Evolutionary conservation across 1,139 yeast genomes (phyloP), one percentile per base, ranked within the genome.

Genomic region (Suhomyces terraborum): DNA sequence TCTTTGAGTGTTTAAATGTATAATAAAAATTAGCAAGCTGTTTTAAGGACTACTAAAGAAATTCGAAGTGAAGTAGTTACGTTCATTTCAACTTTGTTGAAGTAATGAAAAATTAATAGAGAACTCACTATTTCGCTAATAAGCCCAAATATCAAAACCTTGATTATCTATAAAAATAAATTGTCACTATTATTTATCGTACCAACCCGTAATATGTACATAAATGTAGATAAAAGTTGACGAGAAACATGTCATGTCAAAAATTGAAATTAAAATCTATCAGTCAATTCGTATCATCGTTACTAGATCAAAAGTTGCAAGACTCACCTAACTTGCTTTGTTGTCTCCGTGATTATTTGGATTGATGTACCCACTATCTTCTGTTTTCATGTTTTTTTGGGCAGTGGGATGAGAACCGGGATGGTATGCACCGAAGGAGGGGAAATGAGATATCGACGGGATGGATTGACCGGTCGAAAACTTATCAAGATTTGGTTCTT

Each of bases 1-100:
- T 58, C 72, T 18, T 73, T 73, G 54, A 70, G 63, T 49, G 79
- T 73, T 47, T 69, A 55, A 48, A 23, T 31, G 12, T 31, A 30
- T 30, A 30, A 14, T 31, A 24, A n/a, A n/a, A n/a, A n/a, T n/a
- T n/a, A n/a, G n/a, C n/a, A n/a, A n/a, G n/a, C n/a, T n/a, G n/a
- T n/a, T n/a, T n/a, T n/a, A n/a, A n/a, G n/a, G n/a, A n/a, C n/a
- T n/a, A n/a, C n/a, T n/a, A n/a, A n/a, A n/a, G n/a, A n/a, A n/a
- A n/a, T n/a, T n/a, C n/a, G n/a, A n/a, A n/a, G n/a, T n/a, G n/a
- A n/a, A n/a, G n/a, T n/a, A n/a, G n/a, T n/a, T n/a, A n/a, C n/a
- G n/a, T n/a, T n/a, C n/a, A n/a, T n/a, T n/a, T n/a, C n/a, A n/a
- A n/a, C n/a, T n/a, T n/a, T n/a, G n/a, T n/a, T n/a, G n/a, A n/a